These are phyloP conservation scores for Aspergillus sp. DNA, from an alignment of 2,329 filamentous ascomycete genomes.

Conservation along the genomic window DNA sequence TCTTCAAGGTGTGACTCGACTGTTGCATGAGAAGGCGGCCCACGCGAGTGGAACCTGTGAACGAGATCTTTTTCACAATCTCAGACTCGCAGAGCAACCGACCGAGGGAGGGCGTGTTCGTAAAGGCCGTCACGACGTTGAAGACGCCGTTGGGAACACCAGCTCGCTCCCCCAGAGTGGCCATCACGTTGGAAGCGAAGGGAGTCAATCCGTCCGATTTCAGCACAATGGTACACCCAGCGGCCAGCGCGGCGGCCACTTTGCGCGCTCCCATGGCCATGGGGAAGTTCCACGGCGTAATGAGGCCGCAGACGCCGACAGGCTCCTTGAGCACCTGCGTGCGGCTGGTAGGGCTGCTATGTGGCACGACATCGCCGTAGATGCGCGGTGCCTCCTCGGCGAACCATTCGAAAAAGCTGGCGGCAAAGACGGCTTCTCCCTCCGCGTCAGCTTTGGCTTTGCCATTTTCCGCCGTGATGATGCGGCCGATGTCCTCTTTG, in stretches of 20 bases:
- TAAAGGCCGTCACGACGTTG: constrained; percentile 75
- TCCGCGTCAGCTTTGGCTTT: constrained; percentile 60
- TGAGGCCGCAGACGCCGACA: constrained; percentile 63
- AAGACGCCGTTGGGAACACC: constrained; percentile 84
- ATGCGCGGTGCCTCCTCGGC: constrained; percentile 56
- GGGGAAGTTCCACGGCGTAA: constrained; percentile 66
- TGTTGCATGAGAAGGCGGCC: constrained; percentile 82
- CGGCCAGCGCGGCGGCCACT: constrained; percentile 65
- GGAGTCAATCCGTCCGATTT: constrained; percentile 90
- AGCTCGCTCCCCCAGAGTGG: constrained; percentile 77
- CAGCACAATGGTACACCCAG: constrained; percentile 84
- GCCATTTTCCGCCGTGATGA: constrained; percentile 67
- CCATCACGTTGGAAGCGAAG: constrained; percentile 78
- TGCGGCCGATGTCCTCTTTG: constrained; percentile 59
- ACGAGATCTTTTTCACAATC: constrained; percentile 84
- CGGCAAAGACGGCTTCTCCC: constrained; percentile 55
- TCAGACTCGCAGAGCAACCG: constrained; percentile 32
- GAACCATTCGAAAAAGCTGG: constrained; percentile 61
- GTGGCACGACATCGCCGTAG: constrained; percentile 59
- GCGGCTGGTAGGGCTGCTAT: constrained; percentile 54
- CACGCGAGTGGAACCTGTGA: constrained; percentile 71
- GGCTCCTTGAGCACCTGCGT: constrained; percentile 62
- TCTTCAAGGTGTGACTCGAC: constrained; percentile 75
- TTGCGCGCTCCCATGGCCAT: constrained; percentile 49
- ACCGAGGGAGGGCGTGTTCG: constrained; percentile 76